Conservation (phyloP, 306 rosid species). For the Adenanthera pavonina region DNA sequence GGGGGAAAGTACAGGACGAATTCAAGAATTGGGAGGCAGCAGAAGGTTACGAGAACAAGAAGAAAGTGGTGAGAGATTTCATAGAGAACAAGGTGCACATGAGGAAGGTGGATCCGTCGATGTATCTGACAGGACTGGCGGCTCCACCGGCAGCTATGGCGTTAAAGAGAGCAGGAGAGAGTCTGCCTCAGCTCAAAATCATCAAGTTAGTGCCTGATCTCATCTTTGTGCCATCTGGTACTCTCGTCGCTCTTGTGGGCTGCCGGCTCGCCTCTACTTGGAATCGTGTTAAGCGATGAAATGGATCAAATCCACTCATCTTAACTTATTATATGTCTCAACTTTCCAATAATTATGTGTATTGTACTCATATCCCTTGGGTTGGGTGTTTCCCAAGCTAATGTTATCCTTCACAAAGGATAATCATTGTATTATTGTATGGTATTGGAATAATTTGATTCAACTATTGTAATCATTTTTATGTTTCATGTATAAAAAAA, state of each 20-base stretch:
- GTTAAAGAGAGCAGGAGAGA: constrained; percentile 58
- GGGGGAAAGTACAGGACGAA: constrained; percentile 34
- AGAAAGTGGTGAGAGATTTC: constrained; percentile 27
- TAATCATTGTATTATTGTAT: too few species aligned
- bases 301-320: too few species aligned
- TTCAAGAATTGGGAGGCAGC: constrained; percentile 30
- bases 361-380: too few species aligned
- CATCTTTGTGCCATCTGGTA: constrained; percentile 67
- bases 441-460: too few species aligned
- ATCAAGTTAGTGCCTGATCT: constrained; percentile 69
- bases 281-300: not conserved
- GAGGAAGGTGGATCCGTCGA: constrained; percentile 47
- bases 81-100: constrained; percentile 44
- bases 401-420: too few species aligned
- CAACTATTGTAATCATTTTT: too few species aligned
- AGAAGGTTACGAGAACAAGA: not conserved
- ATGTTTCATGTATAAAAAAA: too few species aligned
- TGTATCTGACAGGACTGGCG: constrained; percentile 58
- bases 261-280: constrained; percentile 47
- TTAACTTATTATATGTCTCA: not conserved
- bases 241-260: constrained; percentile 57
- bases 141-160: constrained; percentile 78
- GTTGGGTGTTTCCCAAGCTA: too few species aligned
- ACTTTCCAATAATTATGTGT: not conserved
- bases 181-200: constrained; percentile 45